Percentiles rank a stretch among this genome's conserved stretches.
Conservation (phyloP, 2,329 filamentous ascomycete genomes). For the Biscogniauxia mediterranea region DNA sequence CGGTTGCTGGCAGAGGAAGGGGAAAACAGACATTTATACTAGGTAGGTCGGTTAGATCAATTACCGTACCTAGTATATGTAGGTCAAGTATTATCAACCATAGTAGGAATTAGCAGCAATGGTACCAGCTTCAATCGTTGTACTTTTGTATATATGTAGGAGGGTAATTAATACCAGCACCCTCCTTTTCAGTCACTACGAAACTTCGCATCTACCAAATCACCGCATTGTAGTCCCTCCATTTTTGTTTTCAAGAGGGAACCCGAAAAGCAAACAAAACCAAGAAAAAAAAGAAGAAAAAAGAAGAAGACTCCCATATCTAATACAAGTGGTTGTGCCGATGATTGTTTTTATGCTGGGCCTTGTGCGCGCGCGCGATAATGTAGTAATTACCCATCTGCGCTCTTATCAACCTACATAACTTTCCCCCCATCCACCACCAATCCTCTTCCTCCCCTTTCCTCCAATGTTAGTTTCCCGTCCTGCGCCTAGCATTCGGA, state of each 20-base stretch:
- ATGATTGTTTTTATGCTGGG: slow-evolving; percentile 16
- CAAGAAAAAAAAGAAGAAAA: background rate
- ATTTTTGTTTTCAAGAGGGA: too few species aligned
- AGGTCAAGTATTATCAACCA: too few species aligned
- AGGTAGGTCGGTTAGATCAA: too few species aligned
- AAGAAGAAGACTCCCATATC: slow-evolving; percentile 21
- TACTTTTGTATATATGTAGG: background rate
- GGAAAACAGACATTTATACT: too few species aligned
- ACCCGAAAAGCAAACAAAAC: background rate
- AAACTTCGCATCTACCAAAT: slow-evolving; percentile 13
- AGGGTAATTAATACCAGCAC: too few species aligned
- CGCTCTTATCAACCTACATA: slow-evolving; percentile 19
- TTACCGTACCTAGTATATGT: too few species aligned
- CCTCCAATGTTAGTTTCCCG: slow-evolving; percentile 6
- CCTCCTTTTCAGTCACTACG: too few species aligned
- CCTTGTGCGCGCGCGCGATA: slow-evolving; percentile 5
- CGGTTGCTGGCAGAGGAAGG: too few species aligned
- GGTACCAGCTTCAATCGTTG: too few species aligned
- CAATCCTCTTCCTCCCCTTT: too few species aligned
- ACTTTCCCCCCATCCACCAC: slow-evolving; percentile 1
- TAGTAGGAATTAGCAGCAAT: too few species aligned
- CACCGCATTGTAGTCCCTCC: slow-evolving; percentile 2
- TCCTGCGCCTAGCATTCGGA: slow-evolving; percentile 9
- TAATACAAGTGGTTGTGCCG: slow-evolving; percentile 25
- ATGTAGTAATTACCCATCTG: slow-evolving; percentile 9